Percentiles rank a stretch among this genome's conserved stretches.
These are phyloP conservation scores for Pterula multifida DNA, from an alignment of 1,284 basidiomycete genomes.

Conservation along the genomic window DNA sequence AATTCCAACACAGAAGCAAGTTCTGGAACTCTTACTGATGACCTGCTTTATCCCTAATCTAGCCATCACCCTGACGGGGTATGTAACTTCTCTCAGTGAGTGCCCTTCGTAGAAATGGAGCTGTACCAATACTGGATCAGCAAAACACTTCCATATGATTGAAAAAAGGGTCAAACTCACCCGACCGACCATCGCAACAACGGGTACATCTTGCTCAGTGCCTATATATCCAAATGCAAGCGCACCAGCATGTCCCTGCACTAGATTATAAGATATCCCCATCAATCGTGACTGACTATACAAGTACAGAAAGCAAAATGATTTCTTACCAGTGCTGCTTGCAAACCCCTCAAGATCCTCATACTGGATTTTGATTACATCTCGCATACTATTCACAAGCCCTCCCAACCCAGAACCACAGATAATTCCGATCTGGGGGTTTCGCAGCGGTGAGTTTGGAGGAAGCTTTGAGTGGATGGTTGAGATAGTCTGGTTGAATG, in stretches of 20 bases:
- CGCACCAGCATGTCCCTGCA: constrained; percentile 22
- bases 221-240: constrained; percentile 25
- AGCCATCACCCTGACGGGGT: constrained; percentile 69
- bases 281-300: neutral
- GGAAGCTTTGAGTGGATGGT: neutral
- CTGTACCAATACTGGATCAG: constrained; percentile 1
- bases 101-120: constrained; percentile 1
- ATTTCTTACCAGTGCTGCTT: constrained; percentile 14
- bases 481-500: neutral
- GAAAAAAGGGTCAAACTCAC: constrained; percentile 10
- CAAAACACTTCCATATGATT: neutral
- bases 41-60: constrained; percentile 60
- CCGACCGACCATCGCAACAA: constrained; percentile 24
- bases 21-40: no score
- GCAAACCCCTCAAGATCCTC: constrained; percentile 10
- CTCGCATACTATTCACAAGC: constrained; percentile 7
- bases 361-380: constrained; percentile 9
- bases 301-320: neutral
- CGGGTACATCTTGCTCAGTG: constrained; percentile 16
- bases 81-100: constrained; percentile 33
- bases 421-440: constrained; percentile 14
- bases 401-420: constrained; percentile 13
- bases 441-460: neutral
- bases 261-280: constrained; percentile 8
- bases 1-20: no score